Base-by-base conservation (phyloP, 306 rosid species). In the Lupinus albus region DNA sequence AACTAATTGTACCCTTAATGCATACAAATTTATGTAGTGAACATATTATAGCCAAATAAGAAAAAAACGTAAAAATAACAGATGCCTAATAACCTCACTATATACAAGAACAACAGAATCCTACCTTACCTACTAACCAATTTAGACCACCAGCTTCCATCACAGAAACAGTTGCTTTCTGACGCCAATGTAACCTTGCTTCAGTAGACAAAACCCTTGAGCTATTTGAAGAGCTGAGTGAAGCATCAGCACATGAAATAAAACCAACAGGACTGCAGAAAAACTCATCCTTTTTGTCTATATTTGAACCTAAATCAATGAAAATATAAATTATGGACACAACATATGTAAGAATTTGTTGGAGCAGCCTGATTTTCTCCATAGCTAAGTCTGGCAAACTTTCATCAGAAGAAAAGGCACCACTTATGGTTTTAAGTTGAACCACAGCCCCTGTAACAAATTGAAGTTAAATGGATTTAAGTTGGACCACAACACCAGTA, bases 71-170 rank as follows among this genome's bases (percentile, higher is more conserved):
- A 2, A 46, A 52, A 59, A 13, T 18, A 61, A 71, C 73, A 77
- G 33, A 70, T 78, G 79, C 85, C 84, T 72, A 81, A 91, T 78
- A 82, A 86, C 87, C 84, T 82, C 75, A 65, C 62, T 20, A 61
- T 75, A 64, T 59, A 45, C 52, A 51, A 67, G 45, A 61, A 77
- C 32, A 74, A 76, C 59, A 73, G 74, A 71, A 82, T 88, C 98
- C 82, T 86, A 90, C 98, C 98, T 93, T 93, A 93, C 98, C 98
- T 93, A 93, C 97, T 89, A 93, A 93, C 98, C 98, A 93, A 82
- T 93, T 93, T 72, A 88, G 88, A 55, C 97, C 97, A 69, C 98
- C 98, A 76, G 98, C 94, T 85, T 93, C 97, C 97, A 93, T 93
- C 91, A 93, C 81, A 15, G 88, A 93, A 77, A 88, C 84, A 83